Base-by-base conservation (phyloP, 805 yeast species). In the Kazachstania bromeliacearum region DNA sequence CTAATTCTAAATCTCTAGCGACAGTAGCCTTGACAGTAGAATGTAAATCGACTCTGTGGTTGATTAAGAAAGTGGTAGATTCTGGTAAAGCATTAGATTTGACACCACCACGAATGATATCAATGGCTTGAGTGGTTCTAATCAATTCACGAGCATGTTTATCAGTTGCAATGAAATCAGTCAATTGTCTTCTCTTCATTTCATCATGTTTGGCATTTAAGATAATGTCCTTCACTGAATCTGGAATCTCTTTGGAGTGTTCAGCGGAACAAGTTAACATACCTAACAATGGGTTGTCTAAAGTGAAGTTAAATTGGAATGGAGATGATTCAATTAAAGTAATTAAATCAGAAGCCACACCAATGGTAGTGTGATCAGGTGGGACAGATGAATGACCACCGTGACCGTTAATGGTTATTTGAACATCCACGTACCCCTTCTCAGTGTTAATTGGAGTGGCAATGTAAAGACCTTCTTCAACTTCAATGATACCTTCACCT, bases 381-480 rank as follows among this genome's bases (percentile, higher is more conserved):
- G 94, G 92, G n/a, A 70, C 55, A 7, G 88, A 79, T 1, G 89
- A 75, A 52, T 82, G 94, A 7, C 94, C 94, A 26, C 94, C 94
- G 10, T 75, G 73, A 15, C 82, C 76, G 17, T 60, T 59, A 28
- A 81, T 58, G 3, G 65, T 64, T 28, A 79, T 62, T 20, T 55
- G 53, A 31, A 77, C 57, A 39, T 76, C 77, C 14, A 77, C 51
- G 39, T 67, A 69, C 4, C 84, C 83, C 54, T 76, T 77, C 50
- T 79, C 82, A 14, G 74, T 75, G 10, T 78, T 71, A 4, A 75
- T 70, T 3, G 77, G 71, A 19, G 69, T 59, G 3, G 78, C 73
- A 40, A 74, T 63, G 23, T 68, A 67, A 33, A 68, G 61, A 8
- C 55, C 53, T 10, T 54, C 47, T 25, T 71, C 82, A 14, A 71